These are phyloP conservation scores for Arctium minus DNA, from an alignment of 129 eudicot species.

Conservation along the genomic window DNA sequence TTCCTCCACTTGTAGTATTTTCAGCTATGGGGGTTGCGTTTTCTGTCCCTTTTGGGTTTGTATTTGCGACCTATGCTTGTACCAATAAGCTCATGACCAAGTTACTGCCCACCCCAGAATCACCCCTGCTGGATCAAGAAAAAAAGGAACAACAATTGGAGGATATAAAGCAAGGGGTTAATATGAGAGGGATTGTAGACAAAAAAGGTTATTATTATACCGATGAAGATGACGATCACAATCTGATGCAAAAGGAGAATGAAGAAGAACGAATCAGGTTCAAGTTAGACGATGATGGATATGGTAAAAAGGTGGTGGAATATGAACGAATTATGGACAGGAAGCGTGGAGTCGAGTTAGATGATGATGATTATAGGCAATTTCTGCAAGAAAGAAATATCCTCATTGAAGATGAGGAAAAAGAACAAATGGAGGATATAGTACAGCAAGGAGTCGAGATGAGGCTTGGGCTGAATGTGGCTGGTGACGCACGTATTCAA, in stretches of 20 bases:
- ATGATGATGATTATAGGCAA: background rate
- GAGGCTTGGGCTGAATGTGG: background rate
- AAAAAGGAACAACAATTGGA: constrained; percentile 19
- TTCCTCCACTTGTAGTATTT: constrained; percentile 68
- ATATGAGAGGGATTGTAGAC: constrained; percentile 4
- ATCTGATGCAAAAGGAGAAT: constrained; percentile 4
- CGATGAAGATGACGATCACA: background rate
- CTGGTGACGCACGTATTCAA: background rate
- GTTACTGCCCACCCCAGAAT: constrained; percentile 42
- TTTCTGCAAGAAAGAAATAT: background rate
- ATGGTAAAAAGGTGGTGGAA: background rate
- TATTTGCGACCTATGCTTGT: constrained; percentile 55
- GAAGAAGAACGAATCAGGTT: background rate
- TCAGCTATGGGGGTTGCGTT: constrained; percentile 76
- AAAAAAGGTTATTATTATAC: background rate
- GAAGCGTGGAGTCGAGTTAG: background rate
- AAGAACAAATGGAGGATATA: too few relatives aligned
- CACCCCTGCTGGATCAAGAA: constrained; percentile 16
- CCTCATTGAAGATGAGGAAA: too few relatives aligned
- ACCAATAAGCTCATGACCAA: constrained; percentile 61
- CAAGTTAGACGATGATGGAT: background rate
- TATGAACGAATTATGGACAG: background rate
- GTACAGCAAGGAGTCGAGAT: background rate
- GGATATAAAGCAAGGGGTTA: constrained; percentile 12
- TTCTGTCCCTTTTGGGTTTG: constrained; percentile 67